Conservation (phyloP, 805 yeast species). For the Ogataea nonfermentans region DNA sequence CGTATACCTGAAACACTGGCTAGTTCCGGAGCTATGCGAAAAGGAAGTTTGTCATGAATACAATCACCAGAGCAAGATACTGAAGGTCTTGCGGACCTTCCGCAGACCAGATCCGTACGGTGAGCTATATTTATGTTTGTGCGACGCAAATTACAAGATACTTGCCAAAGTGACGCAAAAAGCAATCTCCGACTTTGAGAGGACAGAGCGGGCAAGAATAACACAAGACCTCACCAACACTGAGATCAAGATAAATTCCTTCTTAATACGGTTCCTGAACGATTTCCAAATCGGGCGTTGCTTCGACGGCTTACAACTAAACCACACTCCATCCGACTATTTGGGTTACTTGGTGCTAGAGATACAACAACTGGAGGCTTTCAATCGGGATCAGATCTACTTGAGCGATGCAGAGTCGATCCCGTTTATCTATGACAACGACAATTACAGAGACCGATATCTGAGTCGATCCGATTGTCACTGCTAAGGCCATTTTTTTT, state of each 20-base stretch:
- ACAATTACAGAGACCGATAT: conserved; percentile 6
- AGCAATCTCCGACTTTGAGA: conserved; percentile 21
- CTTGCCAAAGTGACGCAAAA: conserved; percentile 14
- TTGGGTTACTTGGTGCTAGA: conserved; percentile 19
- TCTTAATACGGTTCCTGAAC: conserved; percentile 14
- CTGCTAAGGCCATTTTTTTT: conserved; percentile 8
- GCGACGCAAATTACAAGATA: conserved; percentile 21
- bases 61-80: not conserved
- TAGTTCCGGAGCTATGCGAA: conserved; percentile 9
- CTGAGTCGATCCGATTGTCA: not conserved
- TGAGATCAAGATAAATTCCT: conserved; percentile 15
- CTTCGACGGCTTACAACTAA: conserved; percentile 10
- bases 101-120: conserved; percentile 1
- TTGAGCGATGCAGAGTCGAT: conserved; percentile 14
- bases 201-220: conserved; percentile 18
- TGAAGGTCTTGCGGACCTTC: conserved; percentile 17
- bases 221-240: conserved; percentile 16
- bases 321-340: conserved; percentile 1
- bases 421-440: conserved; percentile 17
- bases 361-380: conserved; percentile 15
- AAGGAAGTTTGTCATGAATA: not conserved
- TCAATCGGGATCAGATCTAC: conserved; percentile 23
- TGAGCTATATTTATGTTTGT: conserved; percentile 16
- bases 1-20: conserved; percentile 17
- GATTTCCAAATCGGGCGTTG: conserved; percentile 10